Base-by-base conservation (phyloP, 257 asterid genomes). In the Solanum rostratum region DNA sequence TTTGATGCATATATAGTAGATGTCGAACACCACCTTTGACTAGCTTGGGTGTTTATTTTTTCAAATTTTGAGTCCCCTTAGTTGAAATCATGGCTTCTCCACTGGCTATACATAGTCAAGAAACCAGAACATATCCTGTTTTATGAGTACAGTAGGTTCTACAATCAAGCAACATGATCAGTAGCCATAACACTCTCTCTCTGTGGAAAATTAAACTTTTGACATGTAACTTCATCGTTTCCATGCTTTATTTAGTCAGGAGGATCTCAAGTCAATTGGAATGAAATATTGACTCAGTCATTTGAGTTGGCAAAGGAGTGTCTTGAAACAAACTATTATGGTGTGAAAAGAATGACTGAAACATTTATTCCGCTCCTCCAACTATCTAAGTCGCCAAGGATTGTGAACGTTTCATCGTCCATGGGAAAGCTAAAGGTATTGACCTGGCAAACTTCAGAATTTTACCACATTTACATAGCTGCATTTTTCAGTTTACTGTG, bases 321-420 rank as follows among this genome's bases (percentile, higher is more conserved):
- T 66, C 46, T 92, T 1, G 69, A 76, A 5, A 92, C 89, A 8
- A 92, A 92, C 82, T 92, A 88, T 54, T 90, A 90, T 20, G 91
- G 91, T 41, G 80, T 86, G 12, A 92, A 88, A 69, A 80, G 84
- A 84, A 22, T 87, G 83, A 85, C 85, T 2, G 87, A 90, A 87
- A 87, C 94, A 11, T 78, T 88, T 8, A 62, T 85, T 84, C 93
- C 92, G 18, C 88, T 91, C 74, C 85, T 92, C 9, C 87, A 74
- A 39, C 41, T 52, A 45, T 91, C 93, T 13, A 71, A 86, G 81
- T 90, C 93, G 4, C 92, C 92, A 9, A 89, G 88, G 71, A 87
- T 92, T 52, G 91, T 92, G 8, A 90, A 92, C 59, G 94, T 91
- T 49, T 88, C 95, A 12, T 90, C 93, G 50, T 10, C 52, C 1